phyloP scores from a whole-genome alignment of 495 filamentous ascomycete genomes.

The Podospora sp. region DNA sequence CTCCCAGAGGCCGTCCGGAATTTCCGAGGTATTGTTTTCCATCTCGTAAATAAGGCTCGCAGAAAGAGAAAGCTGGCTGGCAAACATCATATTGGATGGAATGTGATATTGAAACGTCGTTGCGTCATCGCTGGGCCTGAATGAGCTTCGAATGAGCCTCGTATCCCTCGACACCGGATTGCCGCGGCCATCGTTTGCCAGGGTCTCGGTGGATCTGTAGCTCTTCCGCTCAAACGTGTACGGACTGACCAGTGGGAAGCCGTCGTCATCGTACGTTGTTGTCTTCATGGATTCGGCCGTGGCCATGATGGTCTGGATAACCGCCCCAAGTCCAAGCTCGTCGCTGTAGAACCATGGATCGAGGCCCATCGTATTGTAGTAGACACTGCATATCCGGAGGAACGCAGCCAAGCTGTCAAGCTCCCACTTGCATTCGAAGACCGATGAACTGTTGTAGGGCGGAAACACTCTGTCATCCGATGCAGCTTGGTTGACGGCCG shows the following conservation, averaged over 20 bases:
- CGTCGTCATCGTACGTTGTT: conserved; percentile 59
- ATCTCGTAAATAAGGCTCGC: conserved; percentile 53
- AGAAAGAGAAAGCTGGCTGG: conserved; percentile 51
- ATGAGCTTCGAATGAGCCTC: conserved; percentile 63
- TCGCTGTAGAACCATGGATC: conserved; percentile 51
- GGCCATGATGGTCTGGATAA: conserved; percentile 52
- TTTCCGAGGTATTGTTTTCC: conserved; percentile 21
- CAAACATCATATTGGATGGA: conserved; percentile 72
- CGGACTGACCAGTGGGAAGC: conserved; percentile 52
- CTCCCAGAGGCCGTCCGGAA: background rate
- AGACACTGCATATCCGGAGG: conserved; percentile 59
- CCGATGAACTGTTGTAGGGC: conserved; percentile 22
- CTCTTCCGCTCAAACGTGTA: conserved; percentile 62
- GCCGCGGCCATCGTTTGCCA: conserved; percentile 60
- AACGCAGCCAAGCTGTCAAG: conserved; percentile 70
- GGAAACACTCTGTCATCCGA: conserved; percentile 31
- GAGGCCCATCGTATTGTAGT: conserved; percentile 63
- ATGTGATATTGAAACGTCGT: conserved; percentile 61
- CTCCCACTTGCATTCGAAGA: conserved; percentile 64
- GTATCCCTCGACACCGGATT: conserved; percentile 60
- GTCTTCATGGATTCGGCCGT: conserved; percentile 54
- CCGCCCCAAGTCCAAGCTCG: conserved; percentile 55
- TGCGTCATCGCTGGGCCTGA: conserved; percentile 64
- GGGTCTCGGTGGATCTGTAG: conserved; percentile 59
- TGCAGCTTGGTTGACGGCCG: conserved; percentile 37